Evolutionary conservation across 176 grass and related monocot genomes (phyloP), one percentile per base, ranked within the genome.

Genomic region (maize (Zea mays)): DNA sequence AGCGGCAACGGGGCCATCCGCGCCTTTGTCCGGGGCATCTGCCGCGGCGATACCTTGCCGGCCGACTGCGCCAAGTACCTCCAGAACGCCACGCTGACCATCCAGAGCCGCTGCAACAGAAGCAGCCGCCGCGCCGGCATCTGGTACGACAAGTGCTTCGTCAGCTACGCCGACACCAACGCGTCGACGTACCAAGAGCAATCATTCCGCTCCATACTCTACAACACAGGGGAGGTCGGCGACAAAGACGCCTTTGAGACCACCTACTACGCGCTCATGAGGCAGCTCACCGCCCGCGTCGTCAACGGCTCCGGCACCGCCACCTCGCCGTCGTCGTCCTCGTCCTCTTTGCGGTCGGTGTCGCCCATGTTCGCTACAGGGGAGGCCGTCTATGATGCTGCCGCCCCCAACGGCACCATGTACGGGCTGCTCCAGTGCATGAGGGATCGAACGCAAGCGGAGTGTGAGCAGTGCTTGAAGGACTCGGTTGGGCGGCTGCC

Each of bases 351-450:
- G 27, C 27, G 27, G 27, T 27, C 27, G 2, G 0, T 77, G 5
- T 13, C 27, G 11, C 82, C 54, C 19, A 81, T 80, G 86, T 86
- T 85, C 45, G 90, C 63, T 0, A 60, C 77, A 8, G 75, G 79
- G 10, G 79, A 76, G 59, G 86, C 82, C 1, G 35, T 39, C 11
- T 88, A 79, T 56, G 84, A 71, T 57, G 1, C 9, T 6, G 11
- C 1, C 21, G 65, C 13, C 0, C 47, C 16, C 10, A 69, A 69
- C 67, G 57, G 82, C 12, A 91, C 76, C 11, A 69, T 87, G 77
- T 82, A 84, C 13, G 89, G 81, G 54, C 8, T 91, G 9, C 47
- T 69, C 56, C 80, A 91, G 81, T 85, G 81, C 72, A 87, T 78
- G 85, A 78, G 89, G 72, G 81, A 91, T 33, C 66, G 63, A 20